A percentile compares a stretch with the other conserved stretches of the same genome.
These are phyloP conservation scores for Phytophthora tentaculata DNA, from an alignment of 352 stramenopile species.

Conservation along the genomic window DNA sequence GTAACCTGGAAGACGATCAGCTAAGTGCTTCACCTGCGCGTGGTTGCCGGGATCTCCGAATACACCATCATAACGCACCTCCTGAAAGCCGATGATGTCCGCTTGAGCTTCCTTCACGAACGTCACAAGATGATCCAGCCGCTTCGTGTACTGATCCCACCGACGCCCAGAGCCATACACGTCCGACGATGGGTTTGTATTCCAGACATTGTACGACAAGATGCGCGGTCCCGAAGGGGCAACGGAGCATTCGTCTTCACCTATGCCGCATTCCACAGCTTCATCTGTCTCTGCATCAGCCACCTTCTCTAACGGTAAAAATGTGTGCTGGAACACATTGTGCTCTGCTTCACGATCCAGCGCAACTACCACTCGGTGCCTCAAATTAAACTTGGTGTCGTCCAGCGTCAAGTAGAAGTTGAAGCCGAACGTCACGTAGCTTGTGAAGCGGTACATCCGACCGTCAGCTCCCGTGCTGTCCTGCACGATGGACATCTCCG, in stretches of 20 bases:
- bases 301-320: constrained; percentile 30
- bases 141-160: constrained; percentile 79
- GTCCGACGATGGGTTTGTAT: constrained; percentile 82
- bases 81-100: constrained; percentile 87
- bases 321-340: constrained; percentile 82
- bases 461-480: constrained; percentile 43
- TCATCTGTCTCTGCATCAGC: constrained; percentile 14
- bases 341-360: constrained; percentile 74
- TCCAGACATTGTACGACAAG: constrained; percentile 91
- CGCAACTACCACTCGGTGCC: constrained; percentile 66
- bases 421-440: constrained; percentile 71
- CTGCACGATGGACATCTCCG: constrained; percentile 74
- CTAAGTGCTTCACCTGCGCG: constrained; percentile 82
- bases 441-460: constrained; percentile 54
- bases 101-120: constrained; percentile 60
- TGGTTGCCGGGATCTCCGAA: constrained; percentile 69
- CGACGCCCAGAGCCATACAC: constrained; percentile 64
- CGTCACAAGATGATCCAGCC: constrained; percentile 72
- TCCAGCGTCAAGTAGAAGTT: constrained; percentile 79
- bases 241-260: constrained; percentile 22
- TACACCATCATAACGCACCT: constrained; percentile 86
- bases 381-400: constrained; percentile 57
- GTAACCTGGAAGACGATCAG: constrained; percentile 61
- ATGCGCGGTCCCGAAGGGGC: constrained; percentile 53
- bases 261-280: constrained; percentile 21